Evolutionary conservation across 306 rosid genomes (phyloP).

Genomic region (Lupinus albus): DNA sequence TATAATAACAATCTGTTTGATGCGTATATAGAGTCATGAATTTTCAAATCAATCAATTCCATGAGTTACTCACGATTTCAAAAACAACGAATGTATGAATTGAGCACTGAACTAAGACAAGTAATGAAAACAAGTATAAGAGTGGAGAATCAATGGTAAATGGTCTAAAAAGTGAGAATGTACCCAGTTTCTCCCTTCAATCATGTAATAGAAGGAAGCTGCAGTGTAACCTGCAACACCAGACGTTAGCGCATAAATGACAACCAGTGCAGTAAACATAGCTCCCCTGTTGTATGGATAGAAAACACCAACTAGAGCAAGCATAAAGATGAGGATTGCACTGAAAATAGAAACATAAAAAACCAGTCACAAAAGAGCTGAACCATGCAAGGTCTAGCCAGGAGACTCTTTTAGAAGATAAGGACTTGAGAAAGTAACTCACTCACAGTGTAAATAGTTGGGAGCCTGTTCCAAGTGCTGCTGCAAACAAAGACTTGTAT

Average conservation of each 20-base stretch:
- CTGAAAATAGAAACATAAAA: slow-evolving; percentile 45
- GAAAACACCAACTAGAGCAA: slow-evolving; percentile 57
- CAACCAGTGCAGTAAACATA: slow-evolving; percentile 55
- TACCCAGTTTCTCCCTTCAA: slow-evolving; percentile 62
- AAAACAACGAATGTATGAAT: slow-evolving; percentile 1
- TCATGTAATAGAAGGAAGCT: slow-evolving; percentile 54
- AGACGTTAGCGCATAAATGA: slow-evolving; percentile 52
- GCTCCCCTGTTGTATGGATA: slow-evolving; percentile 63
- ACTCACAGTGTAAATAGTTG: slow-evolving; percentile 59
- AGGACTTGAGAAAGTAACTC: slow-evolving; percentile 36
- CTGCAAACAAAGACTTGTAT: slow-evolving; percentile 53
- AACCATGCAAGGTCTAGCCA: slow-evolving; percentile 6
- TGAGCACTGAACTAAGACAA: slow-evolving; percentile 21
- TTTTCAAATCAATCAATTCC: slow-evolving; percentile 15
- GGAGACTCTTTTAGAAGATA: neutral
- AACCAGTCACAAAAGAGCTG: slow-evolving; percentile 24
- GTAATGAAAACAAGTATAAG: slow-evolving; percentile 12
- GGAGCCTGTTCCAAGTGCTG: slow-evolving; percentile 51
- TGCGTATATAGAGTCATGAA: slow-evolving; percentile 5
- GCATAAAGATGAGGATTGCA: slow-evolving; percentile 53
- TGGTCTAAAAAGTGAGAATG: slow-evolving; percentile 5
- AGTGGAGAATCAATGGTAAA: slow-evolving; percentile 21
- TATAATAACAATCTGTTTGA: slow-evolving; percentile 21
- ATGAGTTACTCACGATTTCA: neutral
- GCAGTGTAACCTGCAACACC: slow-evolving; percentile 58